These are phyloP conservation scores for Yamadazyma mexicana DNA, from an alignment of 1,139 yeast genomes.

Conservation along the genomic window DNA sequence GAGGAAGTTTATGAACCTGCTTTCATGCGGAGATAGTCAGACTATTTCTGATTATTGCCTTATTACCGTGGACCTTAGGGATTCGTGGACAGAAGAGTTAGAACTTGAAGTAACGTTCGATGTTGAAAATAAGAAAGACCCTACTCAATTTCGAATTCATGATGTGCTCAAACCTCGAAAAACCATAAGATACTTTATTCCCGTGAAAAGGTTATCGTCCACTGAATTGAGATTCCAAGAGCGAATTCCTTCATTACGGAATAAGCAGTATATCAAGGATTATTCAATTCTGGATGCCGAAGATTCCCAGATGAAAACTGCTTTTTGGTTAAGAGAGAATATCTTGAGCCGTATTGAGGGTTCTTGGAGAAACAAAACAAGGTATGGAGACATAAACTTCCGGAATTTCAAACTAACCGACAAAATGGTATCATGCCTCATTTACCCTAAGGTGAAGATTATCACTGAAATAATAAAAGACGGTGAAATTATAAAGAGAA, in stretches of 20 bases:
- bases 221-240: slow-evolving; percentile 42
- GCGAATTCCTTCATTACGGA: slow-evolving; percentile 74
- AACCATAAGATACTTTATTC: slow-evolving; percentile 66
- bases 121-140: not conserved
- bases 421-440: slow-evolving; percentile 50
- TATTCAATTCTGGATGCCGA: slow-evolving; percentile 54
- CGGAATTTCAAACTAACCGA: slow-evolving; percentile 63
- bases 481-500: slow-evolving; percentile 14
- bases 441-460: slow-evolving; percentile 49
- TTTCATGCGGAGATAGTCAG: slow-evolving; percentile 18
- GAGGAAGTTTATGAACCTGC: slow-evolving; percentile 15
- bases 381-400: slow-evolving; percentile 60
- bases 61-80: slow-evolving; percentile 66
- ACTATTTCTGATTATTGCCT: slow-evolving; percentile 56
- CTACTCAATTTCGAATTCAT: slow-evolving; percentile 20
- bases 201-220: slow-evolving; percentile 56
- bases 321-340: slow-evolving; percentile 79
- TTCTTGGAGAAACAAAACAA: slow-evolving; percentile 50
- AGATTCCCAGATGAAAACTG: slow-evolving; percentile 53
- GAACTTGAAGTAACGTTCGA: slow-evolving; percentile 17
- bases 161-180: slow-evolving; percentile 46
- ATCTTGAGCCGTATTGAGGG: slow-evolving; percentile 62
- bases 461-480: slow-evolving; percentile 24
- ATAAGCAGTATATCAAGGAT: slow-evolving; percentile 72
- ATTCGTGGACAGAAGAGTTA: slow-evolving; percentile 61